Conservation (phyloP, 345 rosid species). For the Eucalyptus grandis region DNA sequence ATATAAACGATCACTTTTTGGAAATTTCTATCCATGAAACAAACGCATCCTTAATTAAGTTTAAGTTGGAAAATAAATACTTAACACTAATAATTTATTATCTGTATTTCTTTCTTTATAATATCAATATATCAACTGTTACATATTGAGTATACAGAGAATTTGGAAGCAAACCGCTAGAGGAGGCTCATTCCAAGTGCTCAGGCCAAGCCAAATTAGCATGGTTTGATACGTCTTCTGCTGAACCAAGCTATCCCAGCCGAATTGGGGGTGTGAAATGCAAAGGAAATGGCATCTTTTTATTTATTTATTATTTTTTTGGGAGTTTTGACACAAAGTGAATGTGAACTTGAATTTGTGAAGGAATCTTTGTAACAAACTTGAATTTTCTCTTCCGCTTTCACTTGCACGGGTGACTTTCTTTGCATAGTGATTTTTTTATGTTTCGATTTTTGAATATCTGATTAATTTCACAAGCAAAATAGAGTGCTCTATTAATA, state of each 20-base stretch:
- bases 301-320: background rate
- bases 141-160: background rate
- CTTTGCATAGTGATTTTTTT: background rate
- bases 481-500: background rate
- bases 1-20: no score
- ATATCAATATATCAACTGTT: background rate
- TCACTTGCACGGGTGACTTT: background rate
- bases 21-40: no score
- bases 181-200: background rate
- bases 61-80: background rate
- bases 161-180: background rate
- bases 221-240: background rate
- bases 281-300: background rate
- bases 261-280: background rate
- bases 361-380: background rate
- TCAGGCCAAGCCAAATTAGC: background rate
- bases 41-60: background rate
- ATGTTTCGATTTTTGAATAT: fast-evolving
- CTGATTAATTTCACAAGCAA: fast-evolving
- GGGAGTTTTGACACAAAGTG: background rate
- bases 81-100: background rate
- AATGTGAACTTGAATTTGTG: background rate
- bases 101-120: fast-evolving
- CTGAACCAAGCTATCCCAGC: background rate
- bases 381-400: background rate